A percentile compares a stretch with the other conserved stretches of the same genome.
Conservation (phyloP, 139 green algal species). For the Chlamydomonas sp. region DNA sequence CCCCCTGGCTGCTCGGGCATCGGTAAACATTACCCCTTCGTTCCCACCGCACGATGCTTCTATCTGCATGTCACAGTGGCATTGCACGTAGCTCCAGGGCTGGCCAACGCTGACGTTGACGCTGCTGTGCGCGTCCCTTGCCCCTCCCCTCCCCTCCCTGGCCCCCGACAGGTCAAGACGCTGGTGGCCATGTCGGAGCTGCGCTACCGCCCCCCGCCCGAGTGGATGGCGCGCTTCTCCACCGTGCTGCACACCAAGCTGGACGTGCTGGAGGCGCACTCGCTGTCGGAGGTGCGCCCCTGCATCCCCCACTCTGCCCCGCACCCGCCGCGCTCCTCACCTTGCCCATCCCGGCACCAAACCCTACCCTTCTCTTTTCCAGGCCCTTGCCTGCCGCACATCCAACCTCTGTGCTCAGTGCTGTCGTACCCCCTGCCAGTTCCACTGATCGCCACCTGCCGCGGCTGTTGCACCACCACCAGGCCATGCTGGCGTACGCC, state of each 20-base stretch:
- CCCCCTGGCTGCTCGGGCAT: no score
- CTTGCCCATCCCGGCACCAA: neutral
- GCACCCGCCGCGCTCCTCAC: no score
- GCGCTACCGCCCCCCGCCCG: slow-evolving; percentile 24
- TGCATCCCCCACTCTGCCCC: neutral
- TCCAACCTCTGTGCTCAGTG: neutral
- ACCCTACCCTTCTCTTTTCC: neutral
- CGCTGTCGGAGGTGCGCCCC: slow-evolving; percentile 13
- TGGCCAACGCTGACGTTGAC: no score
- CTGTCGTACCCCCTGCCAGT: neutral
- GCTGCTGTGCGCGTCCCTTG: no score
- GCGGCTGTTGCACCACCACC: neutral
- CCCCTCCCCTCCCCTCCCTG: neutral
- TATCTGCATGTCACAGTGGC: no score
- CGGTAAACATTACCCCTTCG: no score
- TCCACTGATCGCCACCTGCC: neutral
- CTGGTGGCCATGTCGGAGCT: slow-evolving; percentile 40
- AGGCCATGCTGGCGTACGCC: slow-evolving; percentile 47
- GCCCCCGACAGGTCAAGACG: slow-evolving; percentile 24
- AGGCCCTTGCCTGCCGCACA: neutral
- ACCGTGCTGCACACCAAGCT: slow-evolving; percentile 15
- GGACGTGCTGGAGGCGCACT: slow-evolving; percentile 16
- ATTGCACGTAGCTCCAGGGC: no score
- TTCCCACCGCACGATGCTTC: no score
- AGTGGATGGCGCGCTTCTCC: slow-evolving; percentile 27